Evolutionary conservation across 192 early-diverging fungal genomes (phyloP).

Genomic region (Linnemannia zychae): DNA sequence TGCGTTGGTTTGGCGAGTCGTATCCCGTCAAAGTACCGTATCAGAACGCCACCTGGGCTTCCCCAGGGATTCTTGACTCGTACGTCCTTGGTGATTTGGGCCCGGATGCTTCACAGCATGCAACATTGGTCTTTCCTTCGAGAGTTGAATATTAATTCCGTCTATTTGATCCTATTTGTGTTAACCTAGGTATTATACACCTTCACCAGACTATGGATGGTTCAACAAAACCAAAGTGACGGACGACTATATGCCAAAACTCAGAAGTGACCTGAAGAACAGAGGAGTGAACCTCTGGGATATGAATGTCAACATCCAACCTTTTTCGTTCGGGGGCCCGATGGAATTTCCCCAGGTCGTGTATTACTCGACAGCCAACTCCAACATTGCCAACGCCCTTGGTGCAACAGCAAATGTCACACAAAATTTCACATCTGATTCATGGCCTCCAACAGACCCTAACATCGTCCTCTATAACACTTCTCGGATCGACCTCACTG

Average conservation of each 20-base stretch:
- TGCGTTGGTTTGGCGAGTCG: slow-evolving; percentile 21
- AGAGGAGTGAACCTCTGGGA: no score
- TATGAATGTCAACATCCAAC: no score
- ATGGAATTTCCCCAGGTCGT: no score
- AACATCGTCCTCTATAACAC: background rate
- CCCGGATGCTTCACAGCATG: no score
- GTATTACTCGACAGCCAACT: background rate
- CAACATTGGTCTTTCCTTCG: no score
- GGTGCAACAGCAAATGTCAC: background rate
- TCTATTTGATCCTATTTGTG: no score
- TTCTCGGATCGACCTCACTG: background rate
- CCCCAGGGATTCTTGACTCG: background rate
- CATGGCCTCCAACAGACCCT: slow-evolving; percentile 10
- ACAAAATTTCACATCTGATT: background rate
- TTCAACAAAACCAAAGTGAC: background rate
- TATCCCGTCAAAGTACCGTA: slow-evolving; percentile 13
- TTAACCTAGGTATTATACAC: background rate
- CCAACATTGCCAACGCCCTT: background rate
- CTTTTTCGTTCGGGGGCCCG: no score
- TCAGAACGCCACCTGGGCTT: slow-evolving; percentile 2
- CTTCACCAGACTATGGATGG: slow-evolving; percentile 13
- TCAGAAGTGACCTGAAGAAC: no score
- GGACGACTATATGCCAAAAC: background rate
- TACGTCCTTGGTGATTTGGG: no score
- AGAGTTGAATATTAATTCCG: no score